A percentile compares a stretch with the other conserved stretches of the same genome.
Evolutionary conservation across 768 basidiomycete genomes (phyloP).

Genomic region (Macrolepiota fuliginosa): DNA sequence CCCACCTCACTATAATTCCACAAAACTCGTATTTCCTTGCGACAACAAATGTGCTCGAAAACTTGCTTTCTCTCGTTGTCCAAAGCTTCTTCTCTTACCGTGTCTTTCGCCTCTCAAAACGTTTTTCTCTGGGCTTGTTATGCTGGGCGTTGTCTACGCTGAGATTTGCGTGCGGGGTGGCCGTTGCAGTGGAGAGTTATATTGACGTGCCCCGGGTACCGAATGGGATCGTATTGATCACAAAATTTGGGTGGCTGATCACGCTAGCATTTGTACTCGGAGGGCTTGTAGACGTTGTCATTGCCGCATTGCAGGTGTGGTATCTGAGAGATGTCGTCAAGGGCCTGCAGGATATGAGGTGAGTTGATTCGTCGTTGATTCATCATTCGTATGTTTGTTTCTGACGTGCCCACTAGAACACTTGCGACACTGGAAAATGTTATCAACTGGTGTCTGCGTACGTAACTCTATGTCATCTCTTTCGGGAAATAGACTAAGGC

Average conservation of each 20-base stretch:
- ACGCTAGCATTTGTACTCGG: slow-evolving; percentile 19
- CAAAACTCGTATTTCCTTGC: slow-evolving; percentile 6
- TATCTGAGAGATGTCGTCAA: slow-evolving; percentile 16
- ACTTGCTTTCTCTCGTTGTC: neutral
- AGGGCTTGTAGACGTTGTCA: slow-evolving; percentile 21
- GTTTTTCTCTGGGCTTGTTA: slow-evolving; percentile 11
- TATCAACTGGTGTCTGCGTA: slow-evolving; percentile 26
- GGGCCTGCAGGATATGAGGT: slow-evolving; percentile 11
- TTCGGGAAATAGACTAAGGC: neutral
- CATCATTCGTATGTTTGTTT: neutral
- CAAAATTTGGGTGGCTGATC: slow-evolving; percentile 25
- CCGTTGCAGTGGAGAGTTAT: slow-evolving; percentile 19
- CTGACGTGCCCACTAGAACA: slow-evolving; percentile 9
- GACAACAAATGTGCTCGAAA: neutral
- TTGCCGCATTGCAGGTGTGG: slow-evolving; percentile 22
- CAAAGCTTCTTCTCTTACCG: slow-evolving; percentile 22
- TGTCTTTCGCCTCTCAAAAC: slow-evolving; percentile 20
- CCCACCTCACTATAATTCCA: neutral
- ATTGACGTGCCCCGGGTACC: slow-evolving; percentile 21
- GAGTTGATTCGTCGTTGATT: neutral
- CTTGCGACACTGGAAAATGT: slow-evolving; percentile 20
- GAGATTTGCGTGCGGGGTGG: slow-evolving; percentile 18
- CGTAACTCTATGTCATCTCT: neutral
- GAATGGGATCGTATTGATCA: slow-evolving; percentile 17
- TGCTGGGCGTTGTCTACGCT: slow-evolving; percentile 19